Conservation (phyloP, 768 basidiomycete species). For the Kondoa subrosea region DNA sequence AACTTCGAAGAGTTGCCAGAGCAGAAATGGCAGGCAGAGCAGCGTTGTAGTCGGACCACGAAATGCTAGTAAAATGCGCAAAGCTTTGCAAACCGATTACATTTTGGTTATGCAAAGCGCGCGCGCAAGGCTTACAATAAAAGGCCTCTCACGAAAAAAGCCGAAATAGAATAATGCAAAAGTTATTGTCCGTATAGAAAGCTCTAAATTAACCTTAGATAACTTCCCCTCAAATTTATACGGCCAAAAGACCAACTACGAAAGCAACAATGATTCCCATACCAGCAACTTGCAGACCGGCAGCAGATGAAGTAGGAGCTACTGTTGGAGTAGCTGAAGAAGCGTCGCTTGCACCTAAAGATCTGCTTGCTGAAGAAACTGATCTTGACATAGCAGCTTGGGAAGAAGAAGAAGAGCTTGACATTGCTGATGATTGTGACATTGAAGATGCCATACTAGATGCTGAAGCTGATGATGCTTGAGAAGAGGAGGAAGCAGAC, state of each 20-base stretch:
- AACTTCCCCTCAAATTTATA: not conserved
- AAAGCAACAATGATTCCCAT: not conserved
- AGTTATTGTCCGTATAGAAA: not conserved
- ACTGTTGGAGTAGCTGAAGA: too few relatives aligned
- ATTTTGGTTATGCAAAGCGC: too few relatives aligned
- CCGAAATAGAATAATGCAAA: not conserved
- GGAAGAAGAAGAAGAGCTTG: not conserved
- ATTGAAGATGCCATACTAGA: too few relatives aligned
- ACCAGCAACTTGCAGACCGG: not conserved
- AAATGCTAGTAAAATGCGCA: too few relatives aligned
- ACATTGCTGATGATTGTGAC: not conserved
- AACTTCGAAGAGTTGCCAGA: not conserved
- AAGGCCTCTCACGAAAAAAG: too few relatives aligned
- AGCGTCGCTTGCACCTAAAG: too few relatives aligned
- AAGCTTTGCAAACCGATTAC: too few relatives aligned
- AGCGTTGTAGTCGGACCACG: too few relatives aligned
- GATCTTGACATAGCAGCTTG: too few relatives aligned
- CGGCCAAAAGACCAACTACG: not conserved
- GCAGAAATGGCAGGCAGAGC: not conserved
- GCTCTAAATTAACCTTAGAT: too few relatives aligned
- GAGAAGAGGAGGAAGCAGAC: not conserved
- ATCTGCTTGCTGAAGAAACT: too few relatives aligned
- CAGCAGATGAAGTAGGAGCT: not conserved
- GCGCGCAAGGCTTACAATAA: too few relatives aligned
- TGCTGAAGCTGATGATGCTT: not conserved